Evolutionary conservation across 441 rosid species (phyloP), one percentile per base, ranked within the genome.

Genomic region (Populus hybrid): DNA sequence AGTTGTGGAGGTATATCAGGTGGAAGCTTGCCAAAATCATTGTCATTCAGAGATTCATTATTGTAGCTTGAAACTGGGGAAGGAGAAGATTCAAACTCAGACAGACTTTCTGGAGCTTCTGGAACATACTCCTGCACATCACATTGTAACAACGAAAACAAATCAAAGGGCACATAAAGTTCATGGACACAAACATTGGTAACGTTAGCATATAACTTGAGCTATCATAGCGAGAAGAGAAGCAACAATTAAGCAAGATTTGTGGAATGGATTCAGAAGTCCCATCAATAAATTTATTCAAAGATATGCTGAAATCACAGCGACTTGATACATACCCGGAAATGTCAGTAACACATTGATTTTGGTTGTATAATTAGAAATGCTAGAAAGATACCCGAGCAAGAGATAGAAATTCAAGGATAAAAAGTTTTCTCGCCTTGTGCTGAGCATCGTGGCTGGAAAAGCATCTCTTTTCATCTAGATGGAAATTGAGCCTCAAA

Each of bases 1-100:
- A 90, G 85, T 40, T 89, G 89, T 53, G 90, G 88, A 70, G 94
- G 94, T 42, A 89, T 77, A 1, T 83, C 88, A 9, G 94, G 92
- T 3, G 92, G 94, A 28, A 77, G 82, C 83, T 87, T 89, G 64
- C 86, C 78, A 36, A 88, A 86, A 75, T 90, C 94, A 4, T 26
- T 71, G 9, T 83, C 87, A 10, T 45, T 73, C 31, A 89, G 63
- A n/a, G 77, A 50, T 67, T 77, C 79, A 38, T 76, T 88, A 71
- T 82, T 73, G 72, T 90, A 90, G 84, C 92, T 90, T 78, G 88
- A 83, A 69, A 73, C 71, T 1, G 94, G 94, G 26, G 94, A 90
- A 71, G 90, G 77, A 56, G 92, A 90, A 66, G 78, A 38, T 72
- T 78, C 86, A 7, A 89, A 87, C 78, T 88, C 91, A 1, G 88